A percentile compares a stretch with the other conserved stretches of the same genome.
Conservation (phyloP, 768 basidiomycete genomes). For the Phanerodontia chrysosporium region DNA sequence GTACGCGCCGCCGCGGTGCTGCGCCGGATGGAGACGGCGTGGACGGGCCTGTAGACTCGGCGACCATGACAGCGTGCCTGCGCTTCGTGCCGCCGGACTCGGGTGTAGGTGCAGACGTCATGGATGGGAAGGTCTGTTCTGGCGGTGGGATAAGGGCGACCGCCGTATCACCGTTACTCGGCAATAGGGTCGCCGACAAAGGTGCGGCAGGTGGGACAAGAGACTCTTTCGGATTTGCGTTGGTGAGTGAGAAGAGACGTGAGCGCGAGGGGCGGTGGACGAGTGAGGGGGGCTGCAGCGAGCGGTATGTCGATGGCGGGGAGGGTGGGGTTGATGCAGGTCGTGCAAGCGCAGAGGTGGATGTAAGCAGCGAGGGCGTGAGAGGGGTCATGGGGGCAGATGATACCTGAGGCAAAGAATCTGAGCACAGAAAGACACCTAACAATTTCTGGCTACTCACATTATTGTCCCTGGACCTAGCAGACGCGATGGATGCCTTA, state of each 20-base stretch:
- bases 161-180: constrained; percentile 11
- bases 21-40: constrained; percentile 32
- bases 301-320: constrained; percentile 15
- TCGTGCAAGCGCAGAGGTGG: constrained; percentile 10
- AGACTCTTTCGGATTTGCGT: constrained; percentile 28
- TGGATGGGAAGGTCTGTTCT: constrained; percentile 13
- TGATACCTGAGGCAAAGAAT: constrained; percentile 20
- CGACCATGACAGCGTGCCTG: constrained; percentile 74
- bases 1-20: constrained; percentile 47
- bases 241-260: constrained; percentile 19
- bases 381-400: constrained; percentile 23
- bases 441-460: no score
- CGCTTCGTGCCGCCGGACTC: constrained; percentile 63
- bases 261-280: constrained; percentile 27
- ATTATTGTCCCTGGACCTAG: constrained; percentile 17
- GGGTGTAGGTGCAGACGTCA: constrained; percentile 22
- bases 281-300: constrained; percentile 4
- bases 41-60: constrained; percentile 43
- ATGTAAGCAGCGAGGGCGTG: constrained; percentile 24
- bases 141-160: constrained; percentile 3
- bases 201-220: constrained; percentile 23
- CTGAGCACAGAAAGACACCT: no score
- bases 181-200: constrained; percentile 23
- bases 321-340: constrained; percentile 15
- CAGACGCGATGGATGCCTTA: constrained; percentile 13